Conservation (phyloP, 441 rosid species). For the Iberis amara region DNA sequence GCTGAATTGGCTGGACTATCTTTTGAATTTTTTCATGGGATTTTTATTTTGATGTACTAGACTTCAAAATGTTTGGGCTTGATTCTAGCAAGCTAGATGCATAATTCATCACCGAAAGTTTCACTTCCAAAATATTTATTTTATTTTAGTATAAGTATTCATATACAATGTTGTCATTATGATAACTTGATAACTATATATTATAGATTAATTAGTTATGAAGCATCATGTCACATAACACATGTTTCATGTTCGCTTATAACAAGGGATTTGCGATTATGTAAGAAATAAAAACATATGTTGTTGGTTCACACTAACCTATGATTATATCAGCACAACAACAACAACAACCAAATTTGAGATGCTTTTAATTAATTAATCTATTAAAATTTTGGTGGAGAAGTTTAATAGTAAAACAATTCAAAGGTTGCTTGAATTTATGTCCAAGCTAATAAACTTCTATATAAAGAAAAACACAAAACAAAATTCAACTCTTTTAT, state of each 20-base stretch:
- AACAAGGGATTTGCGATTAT: constrained; percentile 18
- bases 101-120: too few relatives aligned
- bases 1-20: too few relatives aligned
- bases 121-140: neutral
- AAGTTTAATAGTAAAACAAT: constrained; percentile 19
- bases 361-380: constrained; percentile 23
- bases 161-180: neutral
- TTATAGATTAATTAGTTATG: constrained; percentile 20
- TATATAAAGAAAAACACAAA: constrained; percentile 2
- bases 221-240: constrained; percentile 22
- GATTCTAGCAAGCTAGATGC: too few relatives aligned
- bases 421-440: constrained; percentile 33
- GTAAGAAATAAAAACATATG: constrained; percentile 11
- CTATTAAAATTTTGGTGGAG: constrained; percentile 23
- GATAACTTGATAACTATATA: constrained; percentile 8
- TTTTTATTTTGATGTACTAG: too few relatives aligned
- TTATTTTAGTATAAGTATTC: neutral
- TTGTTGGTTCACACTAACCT: constrained; percentile 31
- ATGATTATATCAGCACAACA: constrained; percentile 23
- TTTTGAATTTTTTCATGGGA: too few relatives aligned
- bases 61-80: too few relatives aligned
- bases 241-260: constrained; percentile 23
- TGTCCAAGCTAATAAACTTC: constrained; percentile 31
- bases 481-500: constrained; percentile 27
- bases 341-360: constrained; percentile 23